Evolutionary conservation across 192 early-diverging fungal genomes (phyloP), one percentile per base, ranked within the genome.

Genomic region (Gigaspora rosea): DNA sequence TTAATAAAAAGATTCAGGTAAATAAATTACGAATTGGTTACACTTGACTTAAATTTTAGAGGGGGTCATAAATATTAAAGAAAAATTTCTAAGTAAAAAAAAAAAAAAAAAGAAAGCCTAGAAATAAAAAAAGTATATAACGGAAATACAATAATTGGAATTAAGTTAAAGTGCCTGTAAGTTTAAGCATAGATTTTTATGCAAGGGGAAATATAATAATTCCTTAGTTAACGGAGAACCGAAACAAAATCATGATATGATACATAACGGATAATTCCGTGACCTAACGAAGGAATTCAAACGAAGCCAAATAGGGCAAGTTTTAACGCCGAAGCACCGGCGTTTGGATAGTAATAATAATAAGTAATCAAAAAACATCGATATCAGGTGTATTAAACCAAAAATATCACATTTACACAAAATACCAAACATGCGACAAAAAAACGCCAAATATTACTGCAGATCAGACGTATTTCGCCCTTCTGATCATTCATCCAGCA

Each of bases 181-280:
- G 22, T 4, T 62, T 62, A 62, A 62, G 16, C 59, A 62, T 62
- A 62, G 59, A 62, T 62, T 62, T 33, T n/a, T 41, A 62, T 62
- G 59, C 27, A 33, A 62, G 59, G 58, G 18, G 57, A 33, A 32
- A 33, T 32, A 20, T 11, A 32, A 62, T 32, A 62, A 8, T 33
- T 33, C 59, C 59, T 9, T n/a, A 32, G 59, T 62, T 12, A 3
- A 33, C 12, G 20, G 9, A 32, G 32, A 33, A n/a, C 8, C 12
- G 7, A 62, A 58, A 8, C 22, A 22, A 32, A 62, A 62, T 62
- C 59, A 62, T 32, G 59, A 62, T 62, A 62, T 33, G 8, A 13
- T 62, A 62, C 59, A 62, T 62, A 11, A 62, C 13, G 13, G 59
- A 62, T 62, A 16, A 62, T 10, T 32, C 33, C 4, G 22, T 62